Base-by-base conservation (phyloP, 768 basidiomycete species). In the Mycena latifolia region DNA sequence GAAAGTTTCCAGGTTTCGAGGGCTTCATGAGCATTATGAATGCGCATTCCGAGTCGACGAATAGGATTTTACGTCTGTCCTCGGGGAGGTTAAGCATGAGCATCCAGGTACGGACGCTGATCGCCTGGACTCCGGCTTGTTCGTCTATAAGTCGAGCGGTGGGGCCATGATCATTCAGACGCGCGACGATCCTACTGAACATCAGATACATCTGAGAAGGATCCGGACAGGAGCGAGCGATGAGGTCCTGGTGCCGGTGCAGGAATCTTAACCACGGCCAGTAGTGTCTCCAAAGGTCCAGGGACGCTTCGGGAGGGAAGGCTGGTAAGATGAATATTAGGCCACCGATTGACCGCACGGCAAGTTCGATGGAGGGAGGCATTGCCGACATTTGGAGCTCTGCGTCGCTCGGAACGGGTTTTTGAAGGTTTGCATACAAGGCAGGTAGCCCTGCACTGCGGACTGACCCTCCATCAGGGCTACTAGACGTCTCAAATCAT, bases 221-320 rank as follows among this genome's bases (percentile, higher is more conserved):
- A 27, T 51, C 48, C 24, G 35, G 11, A 7, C 22, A 5, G 15
- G n/a, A 22, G 0, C 15, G 25, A 24, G 25, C 1, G 25, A 50
- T 11, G 24, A 3, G 2, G 22, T 47, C 11, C 10, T 15, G 24
- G 24, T 60, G 35, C 2, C 7, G 2, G 35, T 60, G 58, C 1
- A 60, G 48, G 28, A 60, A 60, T 3, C 41, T n/a, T 8, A 52
- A 1, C 58, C 58, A 60, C 2, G 35, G 31, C 48, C 48, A 52
- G 3, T 48, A 48, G 12, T 35, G 48, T n/a, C n/a, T n/a, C 6
- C 6, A 60, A 11, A 60, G 37, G 4, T 52, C 48, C 24, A 8
- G 10, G 2, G 27, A 28, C 11, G 37, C 58, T 28, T 51, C 50
- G 3, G 18, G 17, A 15, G 41, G 39, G 10, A 31, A 28, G 20